Percentiles rank a stretch among this genome's conserved stretches.
Conservation (phyloP, 805 yeast genomes). For the Zygotorulaspora florentina region DNA sequence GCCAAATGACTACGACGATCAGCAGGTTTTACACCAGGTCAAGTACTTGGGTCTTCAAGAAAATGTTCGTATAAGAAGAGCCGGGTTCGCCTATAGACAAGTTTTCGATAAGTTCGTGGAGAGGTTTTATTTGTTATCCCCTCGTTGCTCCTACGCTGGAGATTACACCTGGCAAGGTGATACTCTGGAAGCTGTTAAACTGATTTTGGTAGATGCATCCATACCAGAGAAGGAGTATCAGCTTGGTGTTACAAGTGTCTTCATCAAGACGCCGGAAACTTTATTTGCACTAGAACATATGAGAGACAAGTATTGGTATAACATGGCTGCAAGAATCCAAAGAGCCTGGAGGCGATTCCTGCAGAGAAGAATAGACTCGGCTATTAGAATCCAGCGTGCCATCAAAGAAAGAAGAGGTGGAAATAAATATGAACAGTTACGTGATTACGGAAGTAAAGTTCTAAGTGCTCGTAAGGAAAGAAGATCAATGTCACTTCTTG, state of each 20-base stretch:
- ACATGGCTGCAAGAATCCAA: constrained; percentile 96
- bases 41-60: constrained; percentile 95
- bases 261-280: constrained; percentile 95
- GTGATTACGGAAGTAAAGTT: constrained; percentile 76
- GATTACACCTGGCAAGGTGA: constrained; percentile 65
- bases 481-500: constrained; percentile 79
- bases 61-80: constrained; percentile 95
- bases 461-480: constrained; percentile 80
- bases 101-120: constrained; percentile 95
- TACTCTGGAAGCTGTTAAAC: constrained; percentile 48
- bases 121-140: constrained; percentile 82
- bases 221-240: constrained; percentile 83
- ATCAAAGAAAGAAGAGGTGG: constrained; percentile 81
- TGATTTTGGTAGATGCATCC: constrained; percentile 53
- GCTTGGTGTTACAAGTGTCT: constrained; percentile 86
- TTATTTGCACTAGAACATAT: constrained; percentile 90
- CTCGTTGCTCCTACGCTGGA: constrained; percentile 89
- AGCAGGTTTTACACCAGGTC: constrained; percentile 90
- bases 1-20: constrained; percentile 82
- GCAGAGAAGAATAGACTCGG: constrained; percentile 80
- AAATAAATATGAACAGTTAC: constrained; percentile 73
- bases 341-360: constrained; percentile 90
- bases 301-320: constrained; percentile 97
- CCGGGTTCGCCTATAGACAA: constrained; percentile 97
- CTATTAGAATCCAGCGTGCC: constrained; percentile 70